Base-by-base conservation (phyloP, 2,329 filamentous ascomycete genomes). In the Sarocladium brachiariae region DNA sequence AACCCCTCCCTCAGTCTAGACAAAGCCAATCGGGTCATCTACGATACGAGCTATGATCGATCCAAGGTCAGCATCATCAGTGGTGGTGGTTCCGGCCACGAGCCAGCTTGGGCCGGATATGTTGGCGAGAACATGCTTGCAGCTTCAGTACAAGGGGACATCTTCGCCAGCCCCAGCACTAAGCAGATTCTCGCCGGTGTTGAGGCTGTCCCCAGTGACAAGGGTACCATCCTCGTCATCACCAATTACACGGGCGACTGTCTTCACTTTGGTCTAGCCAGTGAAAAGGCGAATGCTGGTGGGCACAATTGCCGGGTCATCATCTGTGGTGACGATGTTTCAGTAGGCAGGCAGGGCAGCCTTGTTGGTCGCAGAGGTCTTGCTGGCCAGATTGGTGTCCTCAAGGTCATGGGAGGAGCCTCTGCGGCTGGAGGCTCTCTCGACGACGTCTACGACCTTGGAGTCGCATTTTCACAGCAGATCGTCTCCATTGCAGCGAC, bases 211-310 rank as follows among this genome's bases (percentile, higher is more conserved):
- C 77, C 74, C n/a, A 80, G 70, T 24, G 69, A 72, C 30, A 69
- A 67, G 58, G 81, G 81, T 33, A 76, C 75, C 2, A 75, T 84
- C 45, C 67, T 84, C 2, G 75, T 84, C 47, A 75, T 83, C 53
- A 83, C 78, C 41, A 85, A 85, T 63, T 83, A 84, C 62, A 83
- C 80, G 0, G 80, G 80, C 43, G 80, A 83, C 61, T 80, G 80
- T 52, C 66, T 83, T 53, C 80, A 83, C 60, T 81, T 82, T 56
- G 78, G 78, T 1, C 65, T 83, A 11, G 80, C 80, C 2, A 75
- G 75, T 48, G 79, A 80, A 56, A 80, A 75, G 63, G 80, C 75
- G 33, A 73, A 73, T 45, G 76, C 77, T 4, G 69, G 67, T 19
- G 79, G 78, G 16, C 73, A 76, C 55, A 72, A 69, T 49, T 77